phyloP scores from a whole-genome alignment of 495 filamentous ascomycete species.

The Aspergillus cavernicola region DNA sequence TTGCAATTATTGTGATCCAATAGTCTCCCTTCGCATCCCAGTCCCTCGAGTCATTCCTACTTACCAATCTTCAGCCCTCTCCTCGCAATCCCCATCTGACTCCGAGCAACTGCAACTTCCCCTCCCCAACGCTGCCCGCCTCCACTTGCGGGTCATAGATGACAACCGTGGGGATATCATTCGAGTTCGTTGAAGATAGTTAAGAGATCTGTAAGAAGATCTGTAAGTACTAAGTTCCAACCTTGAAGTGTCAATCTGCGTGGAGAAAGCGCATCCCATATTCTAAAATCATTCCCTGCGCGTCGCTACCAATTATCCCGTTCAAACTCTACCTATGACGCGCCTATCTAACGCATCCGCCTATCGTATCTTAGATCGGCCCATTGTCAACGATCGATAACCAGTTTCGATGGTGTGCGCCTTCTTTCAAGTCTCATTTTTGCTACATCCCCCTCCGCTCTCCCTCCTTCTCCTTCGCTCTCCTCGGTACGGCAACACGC shows the following conservation, averaged over 20 bases:
- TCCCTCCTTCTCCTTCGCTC: constrained; percentile 1
- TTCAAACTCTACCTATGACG: background rate
- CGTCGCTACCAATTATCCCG: background rate
- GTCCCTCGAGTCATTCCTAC: background rate
- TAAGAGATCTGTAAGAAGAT: constrained; percentile 8
- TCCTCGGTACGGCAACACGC: constrained; percentile 1
- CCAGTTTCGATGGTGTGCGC: constrained; percentile 9
- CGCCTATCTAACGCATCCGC: constrained; percentile 12
- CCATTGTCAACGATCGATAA: background rate
- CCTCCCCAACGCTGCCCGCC: constrained; percentile 13
- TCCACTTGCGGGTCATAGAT: constrained; percentile 22
- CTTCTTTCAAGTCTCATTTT: background rate
- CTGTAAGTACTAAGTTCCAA: constrained; percentile 3
- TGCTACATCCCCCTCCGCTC: background rate
- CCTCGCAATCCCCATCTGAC: background rate
- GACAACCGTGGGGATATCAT: constrained; percentile 14
- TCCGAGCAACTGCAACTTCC: background rate
- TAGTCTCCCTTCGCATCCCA: background rate
- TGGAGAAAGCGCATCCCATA: too few species aligned
- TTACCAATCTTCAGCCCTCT: background rate
- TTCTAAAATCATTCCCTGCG: background rate
- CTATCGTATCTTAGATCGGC: constrained; percentile 5
- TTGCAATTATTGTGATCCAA: background rate
- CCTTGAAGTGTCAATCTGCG: background rate
- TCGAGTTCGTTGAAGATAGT: constrained; percentile 6